A percentile compares a stretch with the other conserved stretches of the same genome.
These are phyloP conservation scores for Hypomontagnella submonticulosa DNA, from an alignment of 495 filamentous ascomycete genomes.

Conservation along the genomic window DNA sequence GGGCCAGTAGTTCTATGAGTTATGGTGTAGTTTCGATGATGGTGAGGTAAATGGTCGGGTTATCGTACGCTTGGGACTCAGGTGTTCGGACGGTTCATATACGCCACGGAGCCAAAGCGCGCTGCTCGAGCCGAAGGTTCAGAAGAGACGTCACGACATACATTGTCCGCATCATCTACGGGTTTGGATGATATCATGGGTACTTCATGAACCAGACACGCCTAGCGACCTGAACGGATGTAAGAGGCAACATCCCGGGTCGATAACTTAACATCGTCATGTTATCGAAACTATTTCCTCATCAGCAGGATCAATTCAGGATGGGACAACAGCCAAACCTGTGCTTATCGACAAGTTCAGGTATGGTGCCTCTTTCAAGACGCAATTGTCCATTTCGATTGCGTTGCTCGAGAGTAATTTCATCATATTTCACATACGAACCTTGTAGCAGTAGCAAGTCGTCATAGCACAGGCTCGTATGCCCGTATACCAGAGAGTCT, in stretches of 20 bases:
- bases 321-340: not conserved
- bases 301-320: not conserved
- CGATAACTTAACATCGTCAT: constrained; percentile 11
- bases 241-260: constrained; percentile 1
- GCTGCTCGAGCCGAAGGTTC: constrained; percentile 15
- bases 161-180: constrained; percentile 29
- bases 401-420: too few relatives aligned
- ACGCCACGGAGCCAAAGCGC: not conserved
- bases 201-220: constrained; percentile 12
- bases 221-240: not conserved
- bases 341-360: too few relatives aligned
- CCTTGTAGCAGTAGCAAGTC: too few relatives aligned
- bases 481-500: too few relatives aligned
- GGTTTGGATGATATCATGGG: constrained; percentile 32
- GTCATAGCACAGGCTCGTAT: too few relatives aligned
- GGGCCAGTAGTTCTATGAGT: constrained; percentile 1
- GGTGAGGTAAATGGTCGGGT: not conserved
- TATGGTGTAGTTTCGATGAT: not conserved
- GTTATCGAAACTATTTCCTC: constrained; percentile 12
- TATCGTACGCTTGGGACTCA: not conserved
- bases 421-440: too few relatives aligned
- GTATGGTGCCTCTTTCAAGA: too few relatives aligned
- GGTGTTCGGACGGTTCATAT: constrained; percentile 18
- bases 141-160: constrained; percentile 30
- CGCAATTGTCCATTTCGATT: too few relatives aligned